A percentile compares a stretch with the other conserved stretches of the same genome.
Conservation (phyloP, 2,329 filamentous ascomycete species). For the Fusarium illudens region DNA sequence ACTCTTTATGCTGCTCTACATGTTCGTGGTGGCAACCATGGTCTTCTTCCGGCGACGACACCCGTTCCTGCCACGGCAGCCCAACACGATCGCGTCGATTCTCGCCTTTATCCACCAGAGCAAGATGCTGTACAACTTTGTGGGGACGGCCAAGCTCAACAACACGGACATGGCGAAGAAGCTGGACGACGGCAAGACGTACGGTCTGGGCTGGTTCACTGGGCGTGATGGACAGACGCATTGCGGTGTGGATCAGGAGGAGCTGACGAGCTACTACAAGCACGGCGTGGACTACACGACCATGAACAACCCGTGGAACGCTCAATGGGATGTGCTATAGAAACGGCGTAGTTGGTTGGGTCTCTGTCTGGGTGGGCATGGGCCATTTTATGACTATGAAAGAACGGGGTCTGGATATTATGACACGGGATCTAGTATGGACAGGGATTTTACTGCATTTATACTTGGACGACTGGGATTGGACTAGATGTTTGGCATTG, state of each 20-base stretch:
- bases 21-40: slow-evolving; percentile 65
- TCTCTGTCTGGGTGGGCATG: neutral
- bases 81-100: slow-evolving; percentile 79
- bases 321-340: slow-evolving; percentile 50
- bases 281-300: slow-evolving; percentile 64
- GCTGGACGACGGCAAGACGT: slow-evolving; percentile 69
- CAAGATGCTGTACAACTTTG: slow-evolving; percentile 81
- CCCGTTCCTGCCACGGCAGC: slow-evolving; percentile 79
- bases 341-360: slow-evolving; percentile 6
- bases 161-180: slow-evolving; percentile 68
- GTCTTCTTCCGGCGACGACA: slow-evolving; percentile 71
- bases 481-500: slow-evolving; percentile 21
- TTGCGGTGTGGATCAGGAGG: slow-evolving; percentile 81
- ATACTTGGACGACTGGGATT: neutral
- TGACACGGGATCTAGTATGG: slow-evolving; percentile 4
- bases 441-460: slow-evolving; percentile 11
- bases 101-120: slow-evolving; percentile 82
- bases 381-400: slow-evolving; percentile 21
- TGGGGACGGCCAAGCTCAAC: slow-evolving; percentile 71
- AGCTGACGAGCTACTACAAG: slow-evolving; percentile 70
- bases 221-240: slow-evolving; percentile 78
- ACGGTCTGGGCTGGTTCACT: slow-evolving; percentile 79
- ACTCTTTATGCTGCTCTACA: slow-evolving; percentile 70
- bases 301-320: slow-evolving; percentile 63
- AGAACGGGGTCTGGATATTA: slow-evolving; percentile 18